A percentile compares a stretch with the other conserved stretches of the same genome.
These are phyloP conservation scores for Diaporthe caulivora DNA, from an alignment of 2,329 filamentous ascomycete species.

Conservation along the genomic window DNA sequence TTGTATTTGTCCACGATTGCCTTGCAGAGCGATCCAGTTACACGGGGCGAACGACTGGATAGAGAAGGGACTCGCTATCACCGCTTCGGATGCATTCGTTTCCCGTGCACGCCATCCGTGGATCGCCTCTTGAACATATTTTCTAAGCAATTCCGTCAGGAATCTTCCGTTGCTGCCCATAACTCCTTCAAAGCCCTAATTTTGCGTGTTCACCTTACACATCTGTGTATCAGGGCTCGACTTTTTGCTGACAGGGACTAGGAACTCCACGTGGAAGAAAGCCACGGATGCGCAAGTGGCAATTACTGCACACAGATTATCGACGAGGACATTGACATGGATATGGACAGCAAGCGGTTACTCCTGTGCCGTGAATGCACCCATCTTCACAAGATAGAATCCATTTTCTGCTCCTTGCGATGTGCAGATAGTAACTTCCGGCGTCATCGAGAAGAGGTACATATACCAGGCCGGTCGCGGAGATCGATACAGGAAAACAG, in stretches of 20 bases:
- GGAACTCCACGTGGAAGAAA: conserved; percentile 42
- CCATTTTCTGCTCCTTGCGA: conserved; percentile 48
- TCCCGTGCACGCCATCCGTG: too few relatives aligned
- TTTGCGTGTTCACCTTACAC: neutral
- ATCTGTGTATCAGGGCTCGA: neutral
- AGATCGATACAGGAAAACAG: conserved; percentile 31
- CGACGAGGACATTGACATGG: conserved; percentile 43
- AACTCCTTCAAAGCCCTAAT: neutral
- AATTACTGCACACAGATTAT: conserved; percentile 43
- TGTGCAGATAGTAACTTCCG: conserved; percentile 50
- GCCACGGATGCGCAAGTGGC: conserved; percentile 45
- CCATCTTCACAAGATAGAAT: conserved; percentile 43
- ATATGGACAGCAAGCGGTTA: conserved; percentile 36
- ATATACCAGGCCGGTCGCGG: conserved; percentile 45
- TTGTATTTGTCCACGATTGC: neutral
- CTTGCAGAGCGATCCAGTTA: neutral
- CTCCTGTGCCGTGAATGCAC: conserved; percentile 52
- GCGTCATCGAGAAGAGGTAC: conserved; percentile 48
- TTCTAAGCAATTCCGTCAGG: too few relatives aligned
- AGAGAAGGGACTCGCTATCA: neutral
- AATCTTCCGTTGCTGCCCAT: too few relatives aligned
- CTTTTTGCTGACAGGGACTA: conserved; percentile 37
- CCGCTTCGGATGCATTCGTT: neutral
- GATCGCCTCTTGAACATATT: neutral
- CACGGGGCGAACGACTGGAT: neutral